Conservation (phyloP, 1,284 basidiomycete species). For the Mycosarcoma mackinlayi region DNA sequence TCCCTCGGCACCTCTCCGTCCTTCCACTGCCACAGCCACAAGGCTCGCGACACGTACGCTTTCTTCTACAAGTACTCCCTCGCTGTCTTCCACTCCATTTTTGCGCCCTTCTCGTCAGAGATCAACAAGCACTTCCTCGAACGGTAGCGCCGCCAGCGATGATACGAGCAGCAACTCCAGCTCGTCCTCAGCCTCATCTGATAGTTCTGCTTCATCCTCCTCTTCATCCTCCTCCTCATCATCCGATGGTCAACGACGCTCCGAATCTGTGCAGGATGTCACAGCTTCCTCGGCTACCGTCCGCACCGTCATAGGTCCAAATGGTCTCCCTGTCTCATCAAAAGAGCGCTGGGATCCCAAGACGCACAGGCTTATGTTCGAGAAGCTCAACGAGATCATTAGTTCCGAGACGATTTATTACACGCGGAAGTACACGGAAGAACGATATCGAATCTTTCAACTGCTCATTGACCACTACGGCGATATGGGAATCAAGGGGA, state of each 20-base stretch:
- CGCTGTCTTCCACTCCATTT: slow-evolving; percentile 2
- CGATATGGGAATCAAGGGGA: slow-evolving; percentile 36
- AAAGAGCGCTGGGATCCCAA: slow-evolving; percentile 44
- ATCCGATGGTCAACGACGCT: slow-evolving; percentile 12
- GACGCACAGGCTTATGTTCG: slow-evolving; percentile 43
- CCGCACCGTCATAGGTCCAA: slow-evolving; percentile 29
- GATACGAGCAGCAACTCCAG: slow-evolving; percentile 3
- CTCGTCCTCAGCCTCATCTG: slow-evolving; percentile 2
- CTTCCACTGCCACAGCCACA: too few species aligned
- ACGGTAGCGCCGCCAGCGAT: slow-evolving; percentile 4
- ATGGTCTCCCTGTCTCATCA: slow-evolving; percentile 33
- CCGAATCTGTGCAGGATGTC: slow-evolving; percentile 40
- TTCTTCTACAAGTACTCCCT: background rate
- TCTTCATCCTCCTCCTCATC: slow-evolving; percentile 17
- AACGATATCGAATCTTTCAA: slow-evolving; percentile 40
- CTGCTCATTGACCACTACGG: slow-evolving; percentile 42
- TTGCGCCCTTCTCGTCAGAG: slow-evolving; percentile 3
- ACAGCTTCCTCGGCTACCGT: slow-evolving; percentile 26
- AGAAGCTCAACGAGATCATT: slow-evolving; percentile 50
- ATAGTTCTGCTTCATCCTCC: background rate
- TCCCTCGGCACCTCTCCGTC: too few species aligned
- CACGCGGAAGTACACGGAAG: slow-evolving; percentile 37
- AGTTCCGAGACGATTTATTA: slow-evolving; percentile 31
- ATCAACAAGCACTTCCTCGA: slow-evolving; percentile 16
- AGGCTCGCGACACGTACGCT: too few species aligned